Base-by-base conservation (phyloP, 306 rosid genomes). In the Hylodesmum podocarpum region DNA sequence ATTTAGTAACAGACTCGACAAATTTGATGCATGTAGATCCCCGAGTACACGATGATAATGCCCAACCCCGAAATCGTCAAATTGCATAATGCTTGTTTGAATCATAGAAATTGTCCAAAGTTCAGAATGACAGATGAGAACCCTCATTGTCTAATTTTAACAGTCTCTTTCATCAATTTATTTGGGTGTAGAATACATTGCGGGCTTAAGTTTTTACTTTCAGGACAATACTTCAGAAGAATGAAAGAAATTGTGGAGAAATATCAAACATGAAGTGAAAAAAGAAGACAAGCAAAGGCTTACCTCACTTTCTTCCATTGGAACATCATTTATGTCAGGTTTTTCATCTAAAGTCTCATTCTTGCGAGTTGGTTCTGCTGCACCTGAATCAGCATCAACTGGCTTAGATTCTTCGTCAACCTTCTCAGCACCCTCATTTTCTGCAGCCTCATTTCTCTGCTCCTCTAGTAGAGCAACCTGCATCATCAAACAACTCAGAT, bases 391-490 rank as follows among this genome's bases (percentile, higher is more conserved):
- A 39, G 73, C 15, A 66, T 87, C 94, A 18, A 68, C n/a, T n/a
- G 79, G 69, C 65, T 89, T 82, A 41, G 81, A 84, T 61, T 92
- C 98, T 18, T 90, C 92, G 29, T 88, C 93, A 62, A 80, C 84
- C 70, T 88, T 80, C 27, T 92, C 97, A 7, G 79, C 84, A 61
- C 66, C 86, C 80, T 92, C 96, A 43, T 82, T 83, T 54, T 88
- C 92, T 6, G 76, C 85, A 76, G 82, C 84, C 63, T 88, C 97
- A 36, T 82, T 88, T 70, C 70, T 88, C 70, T 92, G 97, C 82
- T 95, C 98, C 89, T 95, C 98, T 61, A 92, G 87, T 58, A 90
- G 84, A 66, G 98, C 97, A 87, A 95, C 85, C 98, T 95, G 73
- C 83, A 67, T 31, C 62, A 57, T 62, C 64, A 76, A 70, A 80